A percentile compares a stretch with the other conserved stretches of the same genome.
Evolutionary conservation across 331 rosid species (phyloP).

Genomic region (Acacia pycnantha): DNA sequence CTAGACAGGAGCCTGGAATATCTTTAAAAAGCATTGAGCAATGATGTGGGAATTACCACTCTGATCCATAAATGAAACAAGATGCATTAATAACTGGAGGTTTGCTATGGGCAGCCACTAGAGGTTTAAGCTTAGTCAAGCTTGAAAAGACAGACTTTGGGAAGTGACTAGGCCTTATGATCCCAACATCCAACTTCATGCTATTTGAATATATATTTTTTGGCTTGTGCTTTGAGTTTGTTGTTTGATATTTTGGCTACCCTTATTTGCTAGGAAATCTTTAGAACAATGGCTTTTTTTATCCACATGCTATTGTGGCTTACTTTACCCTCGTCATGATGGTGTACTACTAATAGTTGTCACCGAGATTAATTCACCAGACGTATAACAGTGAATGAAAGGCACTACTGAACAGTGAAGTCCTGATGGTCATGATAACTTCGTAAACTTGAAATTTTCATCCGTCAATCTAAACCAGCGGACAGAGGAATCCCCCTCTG

Average conservation of each 20-base stretch:
- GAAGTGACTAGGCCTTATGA: slow-evolving; percentile 3
- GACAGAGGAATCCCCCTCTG: not conserved
- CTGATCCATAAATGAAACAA: not conserved
- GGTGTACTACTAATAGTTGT: not conserved
- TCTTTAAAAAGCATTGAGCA: not conserved
- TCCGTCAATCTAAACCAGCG: not conserved
- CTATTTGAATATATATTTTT: not conserved
- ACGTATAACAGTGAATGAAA: not conserved
- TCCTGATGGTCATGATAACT: not conserved
- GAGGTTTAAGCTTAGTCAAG: not conserved
- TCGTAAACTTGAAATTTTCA: not conserved
- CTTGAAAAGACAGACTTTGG: not conserved
- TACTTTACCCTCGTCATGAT: not conserved
- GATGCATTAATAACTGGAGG: not conserved
- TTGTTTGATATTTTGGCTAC: not conserved
- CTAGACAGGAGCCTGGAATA: not conserved
- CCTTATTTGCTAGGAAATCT: slow-evolving; percentile 1
- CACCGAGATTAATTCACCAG: not conserved
- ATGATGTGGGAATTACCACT: slow-evolving; percentile 1
- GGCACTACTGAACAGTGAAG: not conserved
- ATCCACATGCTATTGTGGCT: not conserved
- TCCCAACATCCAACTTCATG: not conserved
- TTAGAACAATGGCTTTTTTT: not conserved
- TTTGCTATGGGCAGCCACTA: slow-evolving; percentile 7
- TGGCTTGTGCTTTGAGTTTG: not conserved